These are phyloP conservation scores for Salix viminalis DNA, from an alignment of 345 rosid species.

Conservation along the genomic window DNA sequence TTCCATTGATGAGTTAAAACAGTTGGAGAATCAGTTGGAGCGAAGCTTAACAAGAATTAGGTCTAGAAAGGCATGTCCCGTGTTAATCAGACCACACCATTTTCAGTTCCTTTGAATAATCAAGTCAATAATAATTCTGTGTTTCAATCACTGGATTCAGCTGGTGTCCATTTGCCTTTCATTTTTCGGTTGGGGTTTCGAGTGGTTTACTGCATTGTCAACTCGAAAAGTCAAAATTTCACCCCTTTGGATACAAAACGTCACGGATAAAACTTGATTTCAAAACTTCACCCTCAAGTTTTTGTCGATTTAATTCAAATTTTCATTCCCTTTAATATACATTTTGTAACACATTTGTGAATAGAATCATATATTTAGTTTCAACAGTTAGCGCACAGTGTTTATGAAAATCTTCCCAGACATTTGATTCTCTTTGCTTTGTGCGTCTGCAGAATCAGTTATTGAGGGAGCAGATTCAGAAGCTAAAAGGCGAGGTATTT, in stretches of 20 bases:
- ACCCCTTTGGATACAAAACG: neutral
- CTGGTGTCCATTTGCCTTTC: neutral
- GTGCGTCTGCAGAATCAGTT: conserved; percentile 46
- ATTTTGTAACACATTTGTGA: no score
- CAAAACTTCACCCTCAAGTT: no score
- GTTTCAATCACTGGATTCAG: neutral
- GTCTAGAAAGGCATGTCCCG: conserved; percentile 62
- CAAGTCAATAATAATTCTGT: neutral
- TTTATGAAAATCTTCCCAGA: neutral
- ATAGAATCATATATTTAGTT: no score
- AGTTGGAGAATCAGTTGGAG: conserved; percentile 68
- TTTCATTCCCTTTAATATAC: no score
- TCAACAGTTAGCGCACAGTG: no score
- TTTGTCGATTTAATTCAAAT: no score
- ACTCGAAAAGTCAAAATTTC: neutral
- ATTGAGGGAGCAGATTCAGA: conserved; percentile 54
- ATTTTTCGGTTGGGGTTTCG: neutral
- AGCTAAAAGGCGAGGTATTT: conserved; percentile 58
- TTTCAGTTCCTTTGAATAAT: neutral
- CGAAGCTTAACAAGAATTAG: conserved; percentile 66
- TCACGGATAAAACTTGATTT: no score
- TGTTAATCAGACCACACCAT: neutral
- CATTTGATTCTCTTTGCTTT: neutral
- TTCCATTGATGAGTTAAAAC: conserved; percentile 61
- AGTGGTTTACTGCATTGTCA: neutral